A percentile compares a stretch with the other conserved stretches of the same genome.
These are phyloP conservation scores for Chalciporus sphaerocephalus DNA, from an alignment of 768 basidiomycete species.

Conservation along the genomic window DNA sequence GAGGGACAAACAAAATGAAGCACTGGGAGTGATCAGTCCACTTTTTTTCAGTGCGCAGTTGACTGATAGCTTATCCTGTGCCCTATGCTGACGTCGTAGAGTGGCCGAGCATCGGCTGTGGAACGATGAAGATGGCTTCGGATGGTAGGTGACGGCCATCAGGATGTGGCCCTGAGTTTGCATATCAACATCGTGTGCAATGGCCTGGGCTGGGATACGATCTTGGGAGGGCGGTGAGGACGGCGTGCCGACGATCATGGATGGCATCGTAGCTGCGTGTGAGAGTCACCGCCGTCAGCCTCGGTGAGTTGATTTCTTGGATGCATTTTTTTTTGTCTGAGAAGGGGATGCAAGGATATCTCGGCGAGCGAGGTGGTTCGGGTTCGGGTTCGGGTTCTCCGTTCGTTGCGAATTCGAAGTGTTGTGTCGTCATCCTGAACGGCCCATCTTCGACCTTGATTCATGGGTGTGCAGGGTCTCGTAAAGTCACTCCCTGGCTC, in stretches of 20 bases:
- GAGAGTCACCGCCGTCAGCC: no score
- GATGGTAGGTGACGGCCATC: background rate
- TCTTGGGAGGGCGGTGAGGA: no score
- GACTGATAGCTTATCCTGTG: background rate
- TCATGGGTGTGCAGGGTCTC: background rate
- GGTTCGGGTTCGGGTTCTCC: background rate
- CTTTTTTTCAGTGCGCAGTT: background rate
- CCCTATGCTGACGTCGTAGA: background rate
- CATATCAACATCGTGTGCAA: background rate
- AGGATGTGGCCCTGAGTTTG: background rate
- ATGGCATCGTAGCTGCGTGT: no score
- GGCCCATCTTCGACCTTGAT: background rate
- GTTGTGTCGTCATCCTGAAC: background rate
- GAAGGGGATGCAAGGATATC: no score
- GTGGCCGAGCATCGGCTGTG: background rate
- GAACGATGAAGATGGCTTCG: background rate
- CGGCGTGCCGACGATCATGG: no score
- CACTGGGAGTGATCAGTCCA: background rate
- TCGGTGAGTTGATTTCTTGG: no score
- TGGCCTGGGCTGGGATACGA: no score
- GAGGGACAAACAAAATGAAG: no score
- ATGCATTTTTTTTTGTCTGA: no score
- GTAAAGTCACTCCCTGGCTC: background rate
- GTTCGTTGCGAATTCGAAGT: background rate
- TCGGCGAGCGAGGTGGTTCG: no score